phyloP scores from a whole-genome alignment of 2,329 filamentous ascomycete species.

The Elsinoe australis region DNA sequence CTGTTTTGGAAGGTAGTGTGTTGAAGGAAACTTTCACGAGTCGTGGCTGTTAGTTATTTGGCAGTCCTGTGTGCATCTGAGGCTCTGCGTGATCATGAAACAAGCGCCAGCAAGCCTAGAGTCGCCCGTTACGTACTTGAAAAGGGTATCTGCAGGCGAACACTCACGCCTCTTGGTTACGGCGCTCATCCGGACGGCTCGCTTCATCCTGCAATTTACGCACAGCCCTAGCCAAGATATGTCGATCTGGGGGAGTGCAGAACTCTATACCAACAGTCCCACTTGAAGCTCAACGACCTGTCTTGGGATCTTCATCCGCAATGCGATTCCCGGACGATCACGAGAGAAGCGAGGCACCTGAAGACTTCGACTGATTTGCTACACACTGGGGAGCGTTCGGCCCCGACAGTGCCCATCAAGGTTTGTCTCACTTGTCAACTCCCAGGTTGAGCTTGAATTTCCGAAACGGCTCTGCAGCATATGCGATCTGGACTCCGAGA shows the following conservation, averaged over 20 bases:
- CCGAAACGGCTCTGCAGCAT: background rate
- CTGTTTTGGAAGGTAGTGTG: background rate
- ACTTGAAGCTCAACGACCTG: background rate
- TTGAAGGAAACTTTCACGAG: background rate
- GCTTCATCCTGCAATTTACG: conserved; percentile 3
- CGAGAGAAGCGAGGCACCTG: background rate
- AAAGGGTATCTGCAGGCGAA: background rate
- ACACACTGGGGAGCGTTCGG: too few relatives aligned
- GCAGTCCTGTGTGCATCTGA: background rate
- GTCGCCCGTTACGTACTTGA: background rate
- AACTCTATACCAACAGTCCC: background rate
- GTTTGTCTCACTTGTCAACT: background rate
- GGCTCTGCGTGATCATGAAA: background rate
- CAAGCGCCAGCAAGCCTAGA: background rate
- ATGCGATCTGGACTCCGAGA: background rate
- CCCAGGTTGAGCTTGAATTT: background rate
- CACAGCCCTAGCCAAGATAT: background rate
- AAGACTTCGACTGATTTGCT: too few relatives aligned
- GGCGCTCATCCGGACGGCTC: background rate
- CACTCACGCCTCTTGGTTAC: background rate
- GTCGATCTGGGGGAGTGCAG: conserved; percentile 6
- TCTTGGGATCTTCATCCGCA: background rate
- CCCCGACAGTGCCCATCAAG: background rate
- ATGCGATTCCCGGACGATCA: background rate
- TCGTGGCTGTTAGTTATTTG: background rate